Conservation (phyloP, 352 stramenopile genomes). For the Blastocystis sp. region DNA sequence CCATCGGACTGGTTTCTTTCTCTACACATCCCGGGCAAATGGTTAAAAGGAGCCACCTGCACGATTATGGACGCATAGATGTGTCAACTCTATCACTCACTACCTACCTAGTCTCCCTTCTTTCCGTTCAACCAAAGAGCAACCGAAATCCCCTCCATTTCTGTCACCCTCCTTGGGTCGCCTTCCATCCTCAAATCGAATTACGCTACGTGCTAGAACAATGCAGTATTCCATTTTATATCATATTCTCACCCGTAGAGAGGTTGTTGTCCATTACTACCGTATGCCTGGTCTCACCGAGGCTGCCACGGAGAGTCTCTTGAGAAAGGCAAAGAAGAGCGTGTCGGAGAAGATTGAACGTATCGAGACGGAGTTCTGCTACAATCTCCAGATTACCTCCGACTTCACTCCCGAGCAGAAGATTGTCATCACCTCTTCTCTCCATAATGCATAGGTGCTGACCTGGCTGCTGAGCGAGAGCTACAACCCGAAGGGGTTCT, state of each 20-base stretch:
- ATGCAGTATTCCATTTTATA: background rate
- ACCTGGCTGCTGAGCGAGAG: slow-evolving; percentile 61
- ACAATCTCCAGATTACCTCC: slow-evolving; percentile 44
- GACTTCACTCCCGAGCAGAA: slow-evolving; percentile 58
- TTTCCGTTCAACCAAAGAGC: too few species aligned
- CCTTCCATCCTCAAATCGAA: background rate
- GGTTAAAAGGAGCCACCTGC: too few species aligned
- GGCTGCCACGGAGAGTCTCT: slow-evolving; percentile 43
- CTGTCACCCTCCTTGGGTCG: background rate
- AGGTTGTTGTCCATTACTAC: slow-evolving; percentile 69
- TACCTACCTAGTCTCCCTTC: too few species aligned
- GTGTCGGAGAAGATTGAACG: slow-evolving; percentile 65
- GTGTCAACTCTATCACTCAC: too few species aligned
- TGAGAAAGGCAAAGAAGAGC: slow-evolving; percentile 51
- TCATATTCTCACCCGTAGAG: background rate
- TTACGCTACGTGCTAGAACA: background rate
- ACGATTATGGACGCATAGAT: too few species aligned
- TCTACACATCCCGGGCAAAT: too few species aligned
- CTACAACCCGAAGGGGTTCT: slow-evolving; percentile 50
- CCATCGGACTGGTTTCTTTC: too few species aligned
- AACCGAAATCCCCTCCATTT: background rate
- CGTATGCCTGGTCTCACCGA: slow-evolving; percentile 65
- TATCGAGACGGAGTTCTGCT: slow-evolving; percentile 63
- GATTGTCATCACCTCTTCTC: background rate
- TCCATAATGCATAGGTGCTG: slow-evolving; percentile 31